Evolutionary conservation across 2,329 filamentous ascomycete genomes (phyloP).

Genomic region (Botrytis pseudocinerea): DNA sequence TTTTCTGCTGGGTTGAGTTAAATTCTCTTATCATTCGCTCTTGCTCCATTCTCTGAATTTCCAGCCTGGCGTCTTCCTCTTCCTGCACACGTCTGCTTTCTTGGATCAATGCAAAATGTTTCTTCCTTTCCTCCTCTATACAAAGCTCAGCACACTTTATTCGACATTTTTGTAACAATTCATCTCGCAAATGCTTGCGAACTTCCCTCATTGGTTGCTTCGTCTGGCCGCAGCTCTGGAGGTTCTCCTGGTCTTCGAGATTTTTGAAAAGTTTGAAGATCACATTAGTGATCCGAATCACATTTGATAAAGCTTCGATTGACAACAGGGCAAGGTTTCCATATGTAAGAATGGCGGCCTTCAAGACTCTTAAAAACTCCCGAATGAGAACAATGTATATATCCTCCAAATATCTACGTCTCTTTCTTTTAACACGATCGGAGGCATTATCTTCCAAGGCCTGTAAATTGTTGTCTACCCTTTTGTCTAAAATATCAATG

Average conservation of each 20-base stretch:
- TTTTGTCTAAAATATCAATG: not conserved
- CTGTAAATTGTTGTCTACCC: not conserved
- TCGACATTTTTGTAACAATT: not conserved
- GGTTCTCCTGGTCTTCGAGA: not conserved
- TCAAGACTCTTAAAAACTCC: not conserved
- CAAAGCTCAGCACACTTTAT: not conserved
- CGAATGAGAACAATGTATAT: slow-evolving; percentile 2
- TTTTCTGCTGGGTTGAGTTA: not conserved
- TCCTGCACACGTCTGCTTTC: not conserved
- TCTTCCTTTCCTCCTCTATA: not conserved
- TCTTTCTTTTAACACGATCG: not conserved
- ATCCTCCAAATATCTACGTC: not conserved
- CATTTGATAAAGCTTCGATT: not conserved
- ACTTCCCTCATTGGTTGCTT: not conserved
- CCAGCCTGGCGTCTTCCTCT: not conserved
- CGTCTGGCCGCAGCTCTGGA: not conserved
- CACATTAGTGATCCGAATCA: not conserved
- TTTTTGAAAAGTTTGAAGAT: not conserved
- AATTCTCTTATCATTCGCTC: slow-evolving; percentile 1
- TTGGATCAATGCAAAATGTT: too few relatives aligned
- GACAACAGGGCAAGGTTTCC: not conserved
- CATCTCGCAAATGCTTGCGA: not conserved
- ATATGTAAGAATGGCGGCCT: not conserved
- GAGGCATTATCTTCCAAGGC: not conserved
- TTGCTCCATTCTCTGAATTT: not conserved